Percentiles rank a stretch among this genome's conserved stretches.
Conservation (phyloP, 2,329 filamentous ascomycete genomes). For the Decorospora gaudefroyi region DNA sequence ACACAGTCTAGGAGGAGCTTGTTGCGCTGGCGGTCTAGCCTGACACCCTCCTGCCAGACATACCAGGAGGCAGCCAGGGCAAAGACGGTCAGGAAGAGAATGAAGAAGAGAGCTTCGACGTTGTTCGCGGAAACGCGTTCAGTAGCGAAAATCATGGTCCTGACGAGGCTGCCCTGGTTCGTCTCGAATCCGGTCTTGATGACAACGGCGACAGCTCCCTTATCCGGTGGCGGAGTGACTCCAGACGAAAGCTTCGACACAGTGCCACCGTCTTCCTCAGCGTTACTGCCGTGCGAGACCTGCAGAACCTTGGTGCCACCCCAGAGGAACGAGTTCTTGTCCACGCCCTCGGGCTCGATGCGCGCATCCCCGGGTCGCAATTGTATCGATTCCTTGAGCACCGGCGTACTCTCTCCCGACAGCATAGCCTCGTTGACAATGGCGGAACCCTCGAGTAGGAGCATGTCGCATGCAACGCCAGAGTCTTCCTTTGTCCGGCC, state of each 20-base stretch:
- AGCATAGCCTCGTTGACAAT: constrained; percentile 99
- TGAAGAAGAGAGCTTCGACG: constrained; percentile 93
- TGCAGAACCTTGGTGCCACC: constrained; percentile 98
- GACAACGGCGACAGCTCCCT: constrained; percentile 90
- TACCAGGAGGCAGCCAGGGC: constrained; percentile 98
- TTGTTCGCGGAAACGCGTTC: constrained; percentile 99
- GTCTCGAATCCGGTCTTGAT: constrained; percentile 99
- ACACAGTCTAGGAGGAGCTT: constrained; percentile 97
- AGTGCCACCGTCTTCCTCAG: constrained; percentile 64
- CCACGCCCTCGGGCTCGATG: constrained; percentile 86
- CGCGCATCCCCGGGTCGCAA: constrained; percentile 79
- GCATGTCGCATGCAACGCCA: constrained; percentile 95
- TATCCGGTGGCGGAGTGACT: constrained; percentile 83
- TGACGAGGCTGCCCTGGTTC: constrained; percentile 93
- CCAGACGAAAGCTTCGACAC: constrained; percentile 73
- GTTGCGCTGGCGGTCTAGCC: constrained; percentile 91
- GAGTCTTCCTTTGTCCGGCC: constrained; percentile 94
- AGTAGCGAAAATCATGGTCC: constrained; percentile 99
- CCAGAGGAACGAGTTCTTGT: constrained; percentile 96
- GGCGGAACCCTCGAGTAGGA: constrained; percentile 89
- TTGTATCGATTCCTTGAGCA: constrained; percentile 94
- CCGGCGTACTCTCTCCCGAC: constrained; percentile 94
- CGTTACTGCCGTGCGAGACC: constrained; percentile 81
- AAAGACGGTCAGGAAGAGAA: constrained; percentile 93
- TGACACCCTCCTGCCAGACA: constrained; percentile 96